Conservation (phyloP, 129 eudicot species). For the Arctium minus region DNA sequence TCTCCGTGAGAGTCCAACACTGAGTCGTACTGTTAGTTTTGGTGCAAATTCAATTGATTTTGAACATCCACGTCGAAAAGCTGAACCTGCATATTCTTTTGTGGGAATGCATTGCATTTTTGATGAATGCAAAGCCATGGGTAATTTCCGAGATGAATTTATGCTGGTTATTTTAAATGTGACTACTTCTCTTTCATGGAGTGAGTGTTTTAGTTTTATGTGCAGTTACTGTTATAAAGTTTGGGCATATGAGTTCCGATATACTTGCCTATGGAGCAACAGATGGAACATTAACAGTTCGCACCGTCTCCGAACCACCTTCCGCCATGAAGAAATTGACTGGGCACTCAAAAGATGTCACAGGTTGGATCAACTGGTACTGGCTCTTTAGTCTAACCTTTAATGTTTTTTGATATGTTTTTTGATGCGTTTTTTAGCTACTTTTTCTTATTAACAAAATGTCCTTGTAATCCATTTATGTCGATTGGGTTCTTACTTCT, state of each 20-base stretch:
- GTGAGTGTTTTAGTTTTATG: neutral
- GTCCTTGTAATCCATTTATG: slow-evolving; percentile 1
- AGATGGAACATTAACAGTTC: slow-evolving; percentile 87
- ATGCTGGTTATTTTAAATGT: neutral
- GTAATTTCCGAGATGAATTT: slow-evolving; percentile 33
- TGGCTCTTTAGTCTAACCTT: slow-evolving; percentile 52
- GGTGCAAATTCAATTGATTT: slow-evolving; percentile 68
- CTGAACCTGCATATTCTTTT: slow-evolving; percentile 91
- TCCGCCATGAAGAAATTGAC: slow-evolving; percentile 60
- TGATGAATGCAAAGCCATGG: slow-evolving; percentile 97
- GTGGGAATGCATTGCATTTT: slow-evolving; percentile 99
- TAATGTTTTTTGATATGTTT: slow-evolving; percentile 18
- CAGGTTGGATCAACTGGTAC: slow-evolving; percentile 91
- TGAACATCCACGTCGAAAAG: slow-evolving; percentile 51
- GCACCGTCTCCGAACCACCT: slow-evolving; percentile 77
- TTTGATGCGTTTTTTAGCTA: neutral
- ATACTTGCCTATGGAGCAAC: slow-evolving; percentile 96
- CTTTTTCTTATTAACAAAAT: neutral
- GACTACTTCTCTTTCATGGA: neutral
- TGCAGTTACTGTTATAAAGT: slow-evolving; percentile 89
- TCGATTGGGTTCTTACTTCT: neutral
- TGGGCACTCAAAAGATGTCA: slow-evolving; percentile 98
- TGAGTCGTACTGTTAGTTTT: slow-evolving; percentile 59
- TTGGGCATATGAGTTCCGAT: slow-evolving; percentile 97
- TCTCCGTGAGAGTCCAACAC: slow-evolving; percentile 51